Percentiles rank a stretch among this genome's conserved stretches.
phyloP scores from a whole-genome alignment of 495 filamentous ascomycete species.

The Hyaloscypha finlandica region DNA sequence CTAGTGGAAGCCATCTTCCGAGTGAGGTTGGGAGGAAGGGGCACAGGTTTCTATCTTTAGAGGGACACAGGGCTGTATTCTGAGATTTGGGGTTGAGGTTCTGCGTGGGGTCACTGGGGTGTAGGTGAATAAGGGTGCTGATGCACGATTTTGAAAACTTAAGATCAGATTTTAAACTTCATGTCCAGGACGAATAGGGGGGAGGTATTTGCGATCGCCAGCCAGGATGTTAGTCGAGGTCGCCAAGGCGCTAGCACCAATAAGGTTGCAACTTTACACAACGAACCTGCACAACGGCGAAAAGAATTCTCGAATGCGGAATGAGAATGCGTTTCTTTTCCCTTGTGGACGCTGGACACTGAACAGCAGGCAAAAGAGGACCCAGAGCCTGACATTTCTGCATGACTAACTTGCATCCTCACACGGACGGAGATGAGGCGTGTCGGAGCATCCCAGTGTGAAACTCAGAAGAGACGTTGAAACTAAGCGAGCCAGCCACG shows the following conservation, averaged over 20 bases:
- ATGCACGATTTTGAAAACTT: background rate
- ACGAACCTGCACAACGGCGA: background rate
- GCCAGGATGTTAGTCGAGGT: background rate
- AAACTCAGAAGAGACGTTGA: constrained; percentile 19
- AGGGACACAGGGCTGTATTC: background rate
- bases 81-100: background rate
- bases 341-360: background rate
- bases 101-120: background rate
- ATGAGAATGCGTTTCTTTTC: background rate
- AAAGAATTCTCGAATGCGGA: background rate
- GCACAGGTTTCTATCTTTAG: background rate
- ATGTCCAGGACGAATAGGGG: background rate
- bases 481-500: constrained; percentile 13
- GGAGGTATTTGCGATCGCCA: background rate
- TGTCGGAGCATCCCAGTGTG: constrained; percentile 22
- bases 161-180: background rate
- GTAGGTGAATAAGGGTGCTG: background rate
- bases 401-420: background rate
- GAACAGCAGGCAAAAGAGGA: background rate
- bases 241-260: background rate
- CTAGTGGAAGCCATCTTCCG: too few relatives aligned
- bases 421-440: background rate
- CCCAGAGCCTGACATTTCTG: background rate
- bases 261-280: background rate
- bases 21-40: background rate